phyloP scores from a whole-genome alignment of 2,329 filamentous ascomycete genomes.

The Gnomoniopsis smithogilvyi region DNA sequence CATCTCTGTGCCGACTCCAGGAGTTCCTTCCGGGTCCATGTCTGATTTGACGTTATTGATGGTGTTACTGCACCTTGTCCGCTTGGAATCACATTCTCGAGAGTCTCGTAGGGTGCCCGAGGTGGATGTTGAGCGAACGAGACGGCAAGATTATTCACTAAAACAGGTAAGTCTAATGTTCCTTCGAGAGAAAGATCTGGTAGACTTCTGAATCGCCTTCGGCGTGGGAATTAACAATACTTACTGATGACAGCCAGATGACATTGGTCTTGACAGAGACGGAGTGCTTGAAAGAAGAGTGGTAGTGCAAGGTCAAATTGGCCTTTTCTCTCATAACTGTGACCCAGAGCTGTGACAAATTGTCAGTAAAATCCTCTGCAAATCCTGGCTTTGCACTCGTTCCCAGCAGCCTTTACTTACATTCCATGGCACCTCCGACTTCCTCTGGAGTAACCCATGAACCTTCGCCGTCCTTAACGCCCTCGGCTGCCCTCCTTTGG shows the following conservation, averaged over 20 bases:
- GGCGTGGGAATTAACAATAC: conserved; percentile 27
- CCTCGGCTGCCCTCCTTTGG: conserved; percentile 62
- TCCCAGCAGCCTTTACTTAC: conserved; percentile 33
- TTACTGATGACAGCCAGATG: conserved; percentile 76
- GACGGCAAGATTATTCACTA: conserved; percentile 77
- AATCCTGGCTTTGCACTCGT: not conserved
- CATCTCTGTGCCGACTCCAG: conserved; percentile 71
- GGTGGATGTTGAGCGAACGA: conserved; percentile 67
- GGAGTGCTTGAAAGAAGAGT: conserved; percentile 80
- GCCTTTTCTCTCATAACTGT: conserved; percentile 70
- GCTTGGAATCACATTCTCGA: conserved; percentile 19
- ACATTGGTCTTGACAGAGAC: conserved; percentile 63
- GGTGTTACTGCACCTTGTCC: not conserved
- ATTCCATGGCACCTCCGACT: conserved; percentile 71
- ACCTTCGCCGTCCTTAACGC: conserved; percentile 67
- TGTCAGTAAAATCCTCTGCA: conserved; percentile 25
- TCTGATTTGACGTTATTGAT: conserved; percentile 18
- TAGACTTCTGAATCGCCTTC: too few relatives aligned
- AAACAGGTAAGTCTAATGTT: conserved; percentile 13
- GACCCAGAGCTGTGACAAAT: conserved; percentile 59
- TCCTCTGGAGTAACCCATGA: conserved; percentile 69
- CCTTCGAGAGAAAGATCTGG: not conserved
- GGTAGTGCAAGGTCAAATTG: conserved; percentile 81
- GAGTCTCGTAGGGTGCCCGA: conserved; percentile 30
- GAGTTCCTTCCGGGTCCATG: conserved; percentile 55